These are phyloP conservation scores for Penstemon newberryi DNA, from an alignment of 257 asterid species.

Conservation along the genomic window DNA sequence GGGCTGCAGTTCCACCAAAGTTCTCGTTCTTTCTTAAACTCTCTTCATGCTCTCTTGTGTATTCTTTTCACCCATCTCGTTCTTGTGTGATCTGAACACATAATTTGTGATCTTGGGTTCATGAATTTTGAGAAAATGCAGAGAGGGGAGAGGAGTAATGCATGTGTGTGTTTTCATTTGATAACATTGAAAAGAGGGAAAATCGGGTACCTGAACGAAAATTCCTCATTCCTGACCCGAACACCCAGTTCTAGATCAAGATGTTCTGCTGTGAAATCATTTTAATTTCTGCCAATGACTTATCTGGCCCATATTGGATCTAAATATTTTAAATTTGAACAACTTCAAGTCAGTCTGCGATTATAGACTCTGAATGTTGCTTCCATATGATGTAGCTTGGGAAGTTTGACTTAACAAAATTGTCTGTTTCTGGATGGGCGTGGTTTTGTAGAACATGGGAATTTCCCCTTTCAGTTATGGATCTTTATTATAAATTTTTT, in stretches of 20 bases:
- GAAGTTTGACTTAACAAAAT: slow-evolving; percentile 7
- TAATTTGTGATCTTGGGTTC: no score
- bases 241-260: no score
- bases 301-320: slow-evolving; percentile 18
- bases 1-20: neutral
- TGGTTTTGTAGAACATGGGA: slow-evolving; percentile 10
- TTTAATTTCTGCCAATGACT: neutral
- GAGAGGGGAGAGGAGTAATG: no score
- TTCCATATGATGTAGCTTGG: slow-evolving; percentile 5
- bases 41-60: no score
- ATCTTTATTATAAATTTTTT: neutral
- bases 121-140: no score
- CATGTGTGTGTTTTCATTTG: no score
- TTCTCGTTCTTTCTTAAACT: neutral
- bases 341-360: slow-evolving; percentile 1
- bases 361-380: neutral
- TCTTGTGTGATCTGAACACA: no score
- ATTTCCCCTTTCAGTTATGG: slow-evolving; percentile 1
- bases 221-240: no score
- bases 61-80: no score
- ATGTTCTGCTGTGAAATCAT: neutral
- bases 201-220: no score
- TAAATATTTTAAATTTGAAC: neutral
- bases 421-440: neutral
- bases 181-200: no score